Conservation (phyloP, 345 rosid species). For the Rhizophora apiculata region DNA sequence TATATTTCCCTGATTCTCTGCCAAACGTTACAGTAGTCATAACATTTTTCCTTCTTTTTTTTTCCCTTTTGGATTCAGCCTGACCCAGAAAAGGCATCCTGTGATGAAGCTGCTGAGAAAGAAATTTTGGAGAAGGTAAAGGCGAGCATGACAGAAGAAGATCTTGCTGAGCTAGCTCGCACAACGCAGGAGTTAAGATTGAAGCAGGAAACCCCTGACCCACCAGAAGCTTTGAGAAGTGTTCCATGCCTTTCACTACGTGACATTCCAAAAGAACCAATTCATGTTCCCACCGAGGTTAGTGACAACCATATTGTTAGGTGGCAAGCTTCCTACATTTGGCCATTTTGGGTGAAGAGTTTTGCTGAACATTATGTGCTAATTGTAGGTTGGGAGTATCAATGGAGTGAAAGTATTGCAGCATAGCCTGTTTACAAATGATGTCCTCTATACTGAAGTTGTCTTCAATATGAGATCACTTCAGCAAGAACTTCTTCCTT, state of each 20-base stretch:
- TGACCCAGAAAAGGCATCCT: conserved; percentile 86
- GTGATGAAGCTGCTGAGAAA: conserved; percentile 80
- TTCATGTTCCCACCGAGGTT: conserved; percentile 73
- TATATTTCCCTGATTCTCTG: conserved; percentile 7
- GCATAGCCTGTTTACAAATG: conserved; percentile 95
- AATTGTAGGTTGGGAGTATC: conserved; percentile 70
- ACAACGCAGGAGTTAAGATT: conserved; percentile 78
- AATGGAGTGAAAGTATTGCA: conserved; percentile 80
- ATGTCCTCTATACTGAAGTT: conserved; percentile 82
- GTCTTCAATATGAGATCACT: conserved; percentile 82
- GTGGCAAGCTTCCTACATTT: conserved; percentile 12
- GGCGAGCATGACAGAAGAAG: conserved; percentile 82
- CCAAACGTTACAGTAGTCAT: background rate
- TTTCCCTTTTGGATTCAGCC: conserved; percentile 49
- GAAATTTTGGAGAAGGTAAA: conserved; percentile 62
- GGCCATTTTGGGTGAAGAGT: background rate
- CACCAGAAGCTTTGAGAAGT: conserved; percentile 81
- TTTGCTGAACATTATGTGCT: conserved; percentile 9
- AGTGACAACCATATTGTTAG: conserved; percentile 14
- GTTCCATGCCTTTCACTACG: conserved; percentile 72
- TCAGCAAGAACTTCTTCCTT: conserved; percentile 84
- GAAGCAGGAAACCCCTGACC: conserved; percentile 95
- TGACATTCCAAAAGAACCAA: conserved; percentile 93
- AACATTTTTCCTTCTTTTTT: background rate
- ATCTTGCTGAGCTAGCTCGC: conserved; percentile 86